phyloP scores from a whole-genome alignment of 768 basidiomycete genomes.

The Tricholoma matsutake region DNA sequence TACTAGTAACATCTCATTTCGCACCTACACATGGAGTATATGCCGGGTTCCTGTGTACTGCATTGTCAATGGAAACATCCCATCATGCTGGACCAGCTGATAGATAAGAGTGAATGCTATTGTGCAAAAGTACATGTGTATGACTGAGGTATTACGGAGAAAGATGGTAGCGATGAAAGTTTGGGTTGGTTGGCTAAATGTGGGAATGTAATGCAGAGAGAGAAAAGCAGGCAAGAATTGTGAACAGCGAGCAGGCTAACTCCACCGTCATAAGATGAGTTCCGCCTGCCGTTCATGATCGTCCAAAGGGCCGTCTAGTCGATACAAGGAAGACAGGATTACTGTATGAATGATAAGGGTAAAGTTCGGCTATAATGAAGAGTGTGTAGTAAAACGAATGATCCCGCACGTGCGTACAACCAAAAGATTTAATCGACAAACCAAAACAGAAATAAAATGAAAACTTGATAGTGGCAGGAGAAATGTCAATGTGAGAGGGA shows the following conservation, averaged over 20 bases:
- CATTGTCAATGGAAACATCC: not conserved
- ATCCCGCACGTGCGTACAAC: slow-evolving; percentile 5
- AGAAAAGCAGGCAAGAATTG: not conserved
- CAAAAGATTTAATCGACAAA: not conserved
- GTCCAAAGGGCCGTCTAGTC: not conserved
- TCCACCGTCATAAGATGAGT: not conserved
- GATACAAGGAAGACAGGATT: not conserved
- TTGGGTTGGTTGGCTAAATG: not conserved
- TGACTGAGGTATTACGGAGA: not conserved
- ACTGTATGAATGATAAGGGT: not conserved
- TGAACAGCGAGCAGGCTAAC: not conserved
- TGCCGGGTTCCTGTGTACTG: not conserved
- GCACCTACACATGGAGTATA: no score
- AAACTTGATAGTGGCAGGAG: not conserved
- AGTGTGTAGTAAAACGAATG: not conserved
- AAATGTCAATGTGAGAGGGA: not conserved
- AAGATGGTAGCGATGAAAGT: not conserved
- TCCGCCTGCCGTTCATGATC: not conserved
- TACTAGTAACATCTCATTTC: not conserved
- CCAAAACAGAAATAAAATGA: not conserved
- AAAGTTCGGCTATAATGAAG: not conserved
- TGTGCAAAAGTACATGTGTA: not conserved
- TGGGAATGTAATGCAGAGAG: not conserved
- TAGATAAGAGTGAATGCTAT: not conserved
- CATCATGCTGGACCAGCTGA: not conserved